These are phyloP conservation scores for Tetrahymena malaccensis DNA, from an alignment of 73 alveolate genomes.

Conservation along the genomic window DNA sequence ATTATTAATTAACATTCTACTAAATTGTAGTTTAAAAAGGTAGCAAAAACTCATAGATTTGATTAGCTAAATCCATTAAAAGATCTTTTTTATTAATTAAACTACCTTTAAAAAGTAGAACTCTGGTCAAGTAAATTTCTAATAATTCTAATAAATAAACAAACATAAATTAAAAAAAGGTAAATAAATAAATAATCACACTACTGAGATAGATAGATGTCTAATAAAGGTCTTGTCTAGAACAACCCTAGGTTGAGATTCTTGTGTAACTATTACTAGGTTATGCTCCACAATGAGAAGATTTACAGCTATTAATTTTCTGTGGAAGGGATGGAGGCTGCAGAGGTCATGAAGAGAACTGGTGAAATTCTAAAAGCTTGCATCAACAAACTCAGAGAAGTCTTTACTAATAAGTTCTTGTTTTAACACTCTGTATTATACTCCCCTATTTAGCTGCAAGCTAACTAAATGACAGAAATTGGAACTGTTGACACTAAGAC, in stretches of 20 bases:
- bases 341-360: background rate
- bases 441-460: background rate
- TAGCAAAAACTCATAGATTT: too few species aligned
- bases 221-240: background rate
- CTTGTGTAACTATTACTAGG: background rate
- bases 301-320: background rate
- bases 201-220: too few species aligned
- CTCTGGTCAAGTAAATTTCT: background rate
- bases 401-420: background rate
- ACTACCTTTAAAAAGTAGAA: background rate
- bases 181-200: background rate
- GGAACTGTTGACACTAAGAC: background rate
- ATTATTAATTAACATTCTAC: background rate
- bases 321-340: background rate
- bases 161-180: background rate
- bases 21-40: background rate
- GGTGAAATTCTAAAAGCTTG: background rate
- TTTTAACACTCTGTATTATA: background rate
- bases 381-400: background rate
- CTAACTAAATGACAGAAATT: background rate
- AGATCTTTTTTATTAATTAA: background rate
- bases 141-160: background rate
- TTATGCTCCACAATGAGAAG: background rate
- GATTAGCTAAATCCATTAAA: background rate
- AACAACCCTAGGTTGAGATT: background rate